Conservation (phyloP, 257 asterid species). For the Fraxinus americana region DNA sequence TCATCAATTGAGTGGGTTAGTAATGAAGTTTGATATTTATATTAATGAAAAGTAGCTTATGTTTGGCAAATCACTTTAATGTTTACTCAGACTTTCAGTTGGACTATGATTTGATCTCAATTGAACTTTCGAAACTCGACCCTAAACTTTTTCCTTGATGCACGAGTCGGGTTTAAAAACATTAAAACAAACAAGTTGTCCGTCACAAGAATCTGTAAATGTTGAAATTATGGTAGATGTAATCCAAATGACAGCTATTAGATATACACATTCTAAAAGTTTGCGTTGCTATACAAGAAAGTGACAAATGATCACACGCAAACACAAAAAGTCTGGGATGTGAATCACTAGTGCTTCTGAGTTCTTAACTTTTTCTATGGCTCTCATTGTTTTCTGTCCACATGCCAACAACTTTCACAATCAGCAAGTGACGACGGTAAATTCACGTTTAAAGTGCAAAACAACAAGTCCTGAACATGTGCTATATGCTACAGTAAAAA, state of each 20-base stretch:
- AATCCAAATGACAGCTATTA: slow-evolving; percentile 3
- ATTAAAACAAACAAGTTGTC: background rate
- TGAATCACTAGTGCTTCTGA: background rate
- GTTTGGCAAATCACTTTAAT: background rate
- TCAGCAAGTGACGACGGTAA: background rate
- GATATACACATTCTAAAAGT: background rate
- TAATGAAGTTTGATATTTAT: too few species aligned
- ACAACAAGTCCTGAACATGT: background rate
- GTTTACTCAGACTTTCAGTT: background rate
- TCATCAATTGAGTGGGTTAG: too few species aligned
- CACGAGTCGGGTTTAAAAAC: background rate
- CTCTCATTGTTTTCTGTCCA: background rate
- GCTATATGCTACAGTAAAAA: background rate
- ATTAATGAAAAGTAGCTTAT: background rate
- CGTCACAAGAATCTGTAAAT: background rate
- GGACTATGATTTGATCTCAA: background rate
- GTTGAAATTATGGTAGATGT: background rate
- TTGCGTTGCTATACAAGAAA: background rate
- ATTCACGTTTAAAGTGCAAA: background rate
- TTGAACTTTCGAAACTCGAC: background rate
- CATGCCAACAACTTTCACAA: background rate
- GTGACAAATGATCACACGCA: background rate
- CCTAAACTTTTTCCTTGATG: background rate
- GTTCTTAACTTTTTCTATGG: background rate
- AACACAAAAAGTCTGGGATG: background rate